These are phyloP conservation scores for Pisolithus marmoratus DNA, from an alignment of 768 basidiomycete species.

Conservation along the genomic window DNA sequence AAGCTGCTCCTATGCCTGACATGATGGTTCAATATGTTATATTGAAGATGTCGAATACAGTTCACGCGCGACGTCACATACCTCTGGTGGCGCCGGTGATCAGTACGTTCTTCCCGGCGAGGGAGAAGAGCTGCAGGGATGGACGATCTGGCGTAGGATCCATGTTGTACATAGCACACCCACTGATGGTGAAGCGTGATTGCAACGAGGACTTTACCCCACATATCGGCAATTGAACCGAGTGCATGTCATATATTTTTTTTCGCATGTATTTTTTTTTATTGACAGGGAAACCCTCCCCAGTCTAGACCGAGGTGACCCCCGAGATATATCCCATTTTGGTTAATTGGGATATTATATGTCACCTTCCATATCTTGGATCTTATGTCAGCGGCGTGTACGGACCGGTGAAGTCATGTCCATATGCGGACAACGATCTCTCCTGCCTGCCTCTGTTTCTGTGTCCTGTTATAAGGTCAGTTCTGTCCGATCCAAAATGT, in stretches of 20 bases:
- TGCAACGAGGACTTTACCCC: conserved; percentile 14
- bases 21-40: conserved; percentile 9
- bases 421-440: conserved; percentile 15
- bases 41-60: conserved; percentile 5
- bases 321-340: not conserved
- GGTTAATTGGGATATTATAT: conserved; percentile 3
- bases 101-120: conserved; percentile 62
- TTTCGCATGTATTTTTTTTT: too few species aligned
- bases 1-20: conserved; percentile 50
- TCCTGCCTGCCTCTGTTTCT: not conserved
- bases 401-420: conserved; percentile 28
- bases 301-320: conserved; percentile 1
- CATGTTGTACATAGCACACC: too few species aligned
- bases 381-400: conserved; percentile 26
- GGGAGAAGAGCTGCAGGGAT: conserved; percentile 58
- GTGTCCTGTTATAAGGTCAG: conserved; percentile 23
- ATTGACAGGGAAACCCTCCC: not conserved
- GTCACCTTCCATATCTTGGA: conserved; percentile 7
- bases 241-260: not conserved
- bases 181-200: too few species aligned
- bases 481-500: conserved; percentile 14
- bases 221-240: conserved; percentile 28
- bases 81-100: conserved; percentile 80
- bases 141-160: conserved; percentile 46
- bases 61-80: conserved; percentile 33